Evolutionary conservation across 306 rosid genomes (phyloP).

Genomic region (Quercus ilex): DNA sequence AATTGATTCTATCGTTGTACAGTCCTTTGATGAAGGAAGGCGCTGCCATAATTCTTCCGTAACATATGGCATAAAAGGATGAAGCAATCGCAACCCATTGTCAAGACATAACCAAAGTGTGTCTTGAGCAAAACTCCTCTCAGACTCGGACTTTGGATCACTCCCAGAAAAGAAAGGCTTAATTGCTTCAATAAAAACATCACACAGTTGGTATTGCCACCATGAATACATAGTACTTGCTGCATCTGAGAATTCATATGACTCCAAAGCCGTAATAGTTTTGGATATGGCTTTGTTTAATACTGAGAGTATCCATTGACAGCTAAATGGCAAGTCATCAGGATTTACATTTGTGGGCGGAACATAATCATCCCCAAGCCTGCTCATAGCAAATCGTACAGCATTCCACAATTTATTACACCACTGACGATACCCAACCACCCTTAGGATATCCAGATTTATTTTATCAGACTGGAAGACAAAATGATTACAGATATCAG

Average conservation of each 20-base stretch:
- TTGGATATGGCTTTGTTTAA: conserved; percentile 70
- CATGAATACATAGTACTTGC: conserved; percentile 73
- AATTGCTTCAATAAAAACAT: conserved; percentile 89
- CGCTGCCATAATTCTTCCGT: conserved; percentile 99
- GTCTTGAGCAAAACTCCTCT: conserved; percentile 67
- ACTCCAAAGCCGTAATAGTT: conserved; percentile 55
- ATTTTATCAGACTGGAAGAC: conserved; percentile 88
- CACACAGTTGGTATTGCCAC: conserved; percentile 98
- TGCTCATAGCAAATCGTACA: conserved; percentile 84
- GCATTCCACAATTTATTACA: conserved; percentile 98
- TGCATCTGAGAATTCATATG: conserved; percentile 76
- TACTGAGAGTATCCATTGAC: conserved; percentile 88
- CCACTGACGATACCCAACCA: conserved; percentile 95
- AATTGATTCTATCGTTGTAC: conserved; percentile 59
- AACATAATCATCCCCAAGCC: conserved; percentile 80
- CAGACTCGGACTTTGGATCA: conserved; percentile 48
- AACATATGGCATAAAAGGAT: conserved; percentile 95
- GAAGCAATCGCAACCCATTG: conserved; percentile 88
- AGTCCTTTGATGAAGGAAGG: conserved; percentile 67
- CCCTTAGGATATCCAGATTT: conserved; percentile 90
- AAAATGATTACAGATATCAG: conserved; percentile 2
- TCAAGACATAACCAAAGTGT: conserved; percentile 94
- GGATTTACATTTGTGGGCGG: conserved; percentile 53
- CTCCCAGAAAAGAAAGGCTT: conserved; percentile 82
- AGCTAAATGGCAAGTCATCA: conserved; percentile 75